Percentiles rank a stretch among this genome's conserved stretches.
Conservation (phyloP, 2,329 filamentous ascomycete genomes). For the Microdochium trichocladiopsis region DNA sequence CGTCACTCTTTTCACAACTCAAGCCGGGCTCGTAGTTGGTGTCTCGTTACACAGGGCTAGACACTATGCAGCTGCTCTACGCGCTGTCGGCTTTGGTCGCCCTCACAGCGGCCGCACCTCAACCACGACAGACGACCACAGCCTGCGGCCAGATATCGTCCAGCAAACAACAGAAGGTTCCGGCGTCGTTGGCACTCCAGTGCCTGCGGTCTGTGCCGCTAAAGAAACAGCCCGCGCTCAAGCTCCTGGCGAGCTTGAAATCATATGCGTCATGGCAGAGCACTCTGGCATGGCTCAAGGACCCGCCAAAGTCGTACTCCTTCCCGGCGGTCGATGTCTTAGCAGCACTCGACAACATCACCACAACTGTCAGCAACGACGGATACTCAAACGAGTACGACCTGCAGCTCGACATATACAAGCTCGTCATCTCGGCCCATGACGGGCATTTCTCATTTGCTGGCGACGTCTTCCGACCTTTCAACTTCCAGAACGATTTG, state of each 20-base stretch:
- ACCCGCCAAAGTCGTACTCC: constrained; percentile 43
- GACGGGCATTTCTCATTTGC: constrained; percentile 58
- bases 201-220: constrained; percentile 32
- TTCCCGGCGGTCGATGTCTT: constrained; percentile 41
- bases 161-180: constrained; percentile 9
- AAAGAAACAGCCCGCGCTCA: constrained; percentile 21
- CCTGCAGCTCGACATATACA: constrained; percentile 46
- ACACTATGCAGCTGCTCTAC: background rate
- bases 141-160: background rate
- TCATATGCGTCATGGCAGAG: constrained; percentile 41
- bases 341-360: constrained; percentile 35
- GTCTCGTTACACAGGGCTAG: background rate
- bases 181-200: constrained; percentile 25
- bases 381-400: constrained; percentile 45
- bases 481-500: constrained; percentile 32
- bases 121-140: background rate
- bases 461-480: constrained; percentile 45
- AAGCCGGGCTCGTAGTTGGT: background rate
- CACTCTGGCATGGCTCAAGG: constrained; percentile 37
- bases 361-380: constrained; percentile 28
- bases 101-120: background rate
- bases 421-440: constrained; percentile 45
- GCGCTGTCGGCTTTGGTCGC: background rate
- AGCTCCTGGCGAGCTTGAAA: constrained; percentile 27
- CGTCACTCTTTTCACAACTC: background rate